Base-by-base conservation (phyloP, 306 rosid genomes). In the Neltuma alba region DNA sequence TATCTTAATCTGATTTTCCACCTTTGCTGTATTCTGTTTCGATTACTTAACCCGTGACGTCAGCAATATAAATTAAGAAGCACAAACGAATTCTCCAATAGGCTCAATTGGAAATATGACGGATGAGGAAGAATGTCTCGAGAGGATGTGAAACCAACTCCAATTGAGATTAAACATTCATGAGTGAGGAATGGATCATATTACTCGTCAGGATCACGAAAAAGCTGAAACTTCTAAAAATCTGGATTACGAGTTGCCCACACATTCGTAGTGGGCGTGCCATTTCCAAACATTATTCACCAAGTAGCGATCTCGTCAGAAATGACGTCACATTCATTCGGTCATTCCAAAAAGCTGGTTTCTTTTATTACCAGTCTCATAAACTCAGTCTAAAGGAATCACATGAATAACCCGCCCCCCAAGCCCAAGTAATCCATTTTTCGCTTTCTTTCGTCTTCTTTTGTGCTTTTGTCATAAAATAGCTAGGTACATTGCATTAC, bases 201-300 rank as follows among this genome's bases (percentile, higher is more conserved):
- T 34, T 72, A 33, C 65, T 15, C 33, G 6, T 1, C 10, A 28
- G 31, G 20, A n/a, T 36, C 57, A 30, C 34, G 14, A 47, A 79
- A 62, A 57, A 57, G 9, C 52, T 62, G 55, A n/a, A n/a, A n/a
- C n/a, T n/a, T n/a, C n/a, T n/a, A n/a, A 45, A 52, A 25, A 48
- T 23, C 63, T 79, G 76, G 82, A 23, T 30, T 70, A 6, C 10
- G 64, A 72, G 65, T 61, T 79, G 83, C 61, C 64, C 77, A 71
- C 72, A 23, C 15, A 65, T 25, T 36, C 11, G 72, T 21, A 79
- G 71, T 70, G 82, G 41, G 67, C 27, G 20, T 63, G 44, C 67
- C 68, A 25, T 47, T 44, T 47, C 28, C 52, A 62, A 72, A 36
- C 9, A 72, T 34, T 23, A 72, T 28, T 16, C 45, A 31, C 10